A percentile compares a stretch with the other conserved stretches of the same genome.
These are phyloP conservation scores for Erythrobasidium hasegawianum DNA, from an alignment of 1,284 basidiomycete genomes.

Conservation along the genomic window DNA sequence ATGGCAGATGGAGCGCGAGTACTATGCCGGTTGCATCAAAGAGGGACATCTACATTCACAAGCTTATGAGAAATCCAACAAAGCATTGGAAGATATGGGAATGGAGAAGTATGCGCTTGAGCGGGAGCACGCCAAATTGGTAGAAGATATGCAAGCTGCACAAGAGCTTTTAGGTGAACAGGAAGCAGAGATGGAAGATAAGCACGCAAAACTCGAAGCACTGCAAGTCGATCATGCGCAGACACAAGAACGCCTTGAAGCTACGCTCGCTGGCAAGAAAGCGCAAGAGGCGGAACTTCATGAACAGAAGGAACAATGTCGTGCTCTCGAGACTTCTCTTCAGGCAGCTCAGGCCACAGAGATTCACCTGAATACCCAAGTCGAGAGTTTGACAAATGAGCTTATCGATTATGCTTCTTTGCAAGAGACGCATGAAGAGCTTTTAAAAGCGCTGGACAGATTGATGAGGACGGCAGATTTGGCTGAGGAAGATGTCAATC, in stretches of 20 bases:
- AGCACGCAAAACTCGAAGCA: background rate
- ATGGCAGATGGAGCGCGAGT: constrained; percentile 5
- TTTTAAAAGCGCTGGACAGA: constrained; percentile 14
- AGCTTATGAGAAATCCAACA: background rate
- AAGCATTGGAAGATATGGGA: constrained; percentile 11
- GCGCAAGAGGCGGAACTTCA: constrained; percentile 6
- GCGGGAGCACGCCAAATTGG: background rate
- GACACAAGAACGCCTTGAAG: background rate
- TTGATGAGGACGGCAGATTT: constrained; percentile 26
- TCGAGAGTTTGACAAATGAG: constrained; percentile 13
- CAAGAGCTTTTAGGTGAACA: constrained; percentile 1
- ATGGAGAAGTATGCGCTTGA: constrained; percentile 11
- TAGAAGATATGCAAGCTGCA: constrained; percentile 3
- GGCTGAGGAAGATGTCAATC: constrained; percentile 30
- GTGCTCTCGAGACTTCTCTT: background rate
- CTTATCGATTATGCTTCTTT: constrained; percentile 18
- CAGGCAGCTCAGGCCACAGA: constrained; percentile 3
- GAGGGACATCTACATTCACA: background rate
- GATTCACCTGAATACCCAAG: constrained; percentile 6
- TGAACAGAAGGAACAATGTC: constrained; percentile 12
- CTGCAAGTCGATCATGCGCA: constrained; percentile 1
- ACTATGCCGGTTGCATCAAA: background rate
- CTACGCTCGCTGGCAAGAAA: background rate
- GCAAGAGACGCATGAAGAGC: constrained; percentile 27
- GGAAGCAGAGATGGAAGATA: constrained; percentile 1